These are phyloP conservation scores for Elongisporangium undulatum DNA, from an alignment of 352 stramenopile genomes.

Conservation along the genomic window DNA sequence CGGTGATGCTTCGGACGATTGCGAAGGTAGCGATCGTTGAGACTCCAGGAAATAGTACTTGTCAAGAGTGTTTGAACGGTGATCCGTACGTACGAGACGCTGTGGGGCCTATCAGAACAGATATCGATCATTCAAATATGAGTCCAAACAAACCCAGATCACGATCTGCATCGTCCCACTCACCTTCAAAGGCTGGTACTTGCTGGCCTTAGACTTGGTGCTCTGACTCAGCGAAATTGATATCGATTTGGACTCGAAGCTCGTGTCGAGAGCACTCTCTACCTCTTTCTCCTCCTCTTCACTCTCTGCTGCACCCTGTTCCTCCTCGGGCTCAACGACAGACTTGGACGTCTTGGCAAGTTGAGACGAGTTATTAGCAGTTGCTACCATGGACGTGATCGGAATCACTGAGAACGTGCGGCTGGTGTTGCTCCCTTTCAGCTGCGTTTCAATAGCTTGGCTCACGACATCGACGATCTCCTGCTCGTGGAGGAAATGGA, in stretches of 20 bases:
- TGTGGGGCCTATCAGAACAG: constrained; percentile 51
- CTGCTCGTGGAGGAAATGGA: constrained; percentile 96
- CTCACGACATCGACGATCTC: constrained; percentile 83
- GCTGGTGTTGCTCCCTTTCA: constrained; percentile 89
- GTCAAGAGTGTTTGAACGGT: constrained; percentile 84
- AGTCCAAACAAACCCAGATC: not conserved
- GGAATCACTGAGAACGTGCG: constrained; percentile 88
- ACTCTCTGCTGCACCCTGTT: constrained; percentile 10
- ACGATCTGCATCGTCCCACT: constrained; percentile 2
- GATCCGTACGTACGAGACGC: constrained; percentile 77
- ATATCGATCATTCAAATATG: constrained; percentile 1
- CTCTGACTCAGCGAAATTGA: constrained; percentile 42
- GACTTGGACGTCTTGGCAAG: not conserved
- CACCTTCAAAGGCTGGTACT: constrained; percentile 66
- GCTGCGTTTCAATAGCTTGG: constrained; percentile 69
- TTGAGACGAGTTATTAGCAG: constrained; percentile 4
- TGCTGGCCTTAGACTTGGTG: constrained; percentile 46
- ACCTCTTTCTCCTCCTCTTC: constrained; percentile 27
- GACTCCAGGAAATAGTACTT: constrained; percentile 82
- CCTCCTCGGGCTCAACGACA: not conserved
- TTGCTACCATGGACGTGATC: constrained; percentile 60
- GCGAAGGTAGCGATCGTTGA: constrained; percentile 47
- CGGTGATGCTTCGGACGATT: constrained; percentile 4
- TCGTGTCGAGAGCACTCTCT: constrained; percentile 5
- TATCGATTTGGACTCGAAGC: constrained; percentile 7